Evolutionary conservation across 2,329 filamentous ascomycete genomes (phyloP), one percentile per base, ranked within the genome.

Genomic region (Nemania diffusa): DNA sequence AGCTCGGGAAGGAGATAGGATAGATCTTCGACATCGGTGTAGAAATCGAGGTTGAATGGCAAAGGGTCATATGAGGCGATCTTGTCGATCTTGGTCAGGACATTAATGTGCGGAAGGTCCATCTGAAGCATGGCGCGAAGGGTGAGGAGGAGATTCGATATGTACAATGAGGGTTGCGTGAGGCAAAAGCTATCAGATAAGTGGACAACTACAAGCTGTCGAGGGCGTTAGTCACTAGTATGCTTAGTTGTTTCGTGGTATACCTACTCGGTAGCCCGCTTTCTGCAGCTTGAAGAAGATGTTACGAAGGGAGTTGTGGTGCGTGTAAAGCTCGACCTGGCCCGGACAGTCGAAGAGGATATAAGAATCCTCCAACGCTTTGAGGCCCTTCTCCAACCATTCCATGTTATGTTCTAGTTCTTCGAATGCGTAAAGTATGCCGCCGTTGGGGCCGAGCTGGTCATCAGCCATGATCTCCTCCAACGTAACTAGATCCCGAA

Each of bases 41-140:
- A 99, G 80, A 91, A 99, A 72, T 97, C 94, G 67, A 99, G 89
- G 75, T 97, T 97, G 84, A 99, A 97, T 0, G 94, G 93, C 0
- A 99, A 85, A 27, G 92, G 88, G 53, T 93, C 91, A 76, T 97
- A 97, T 59, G 91, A 89, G 40, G 90, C 84, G 61, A 99, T 85
- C 77, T 97, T 97, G 81, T 99, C 96, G 81, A 99, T 97, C 82
- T 99, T 99, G 65, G 94, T 97, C 27, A 99, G 87, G 69, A 99
- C 92, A 76, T 99, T 99, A 72, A 99, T 85, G 77, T 97, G 93
- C 0, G 96, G 94, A 69, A 98, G 91, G 77, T 98, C 96, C 87
- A 99, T 95, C 81, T 98, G 96, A 60, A 99, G 89, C 95, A 99
- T 99, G 74, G 93, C 94, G 72, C 96, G 91, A 71, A 99, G 88